Conservation (phyloP, 2,329 filamentous ascomycete genomes). For the Fusarium circinatum region DNA sequence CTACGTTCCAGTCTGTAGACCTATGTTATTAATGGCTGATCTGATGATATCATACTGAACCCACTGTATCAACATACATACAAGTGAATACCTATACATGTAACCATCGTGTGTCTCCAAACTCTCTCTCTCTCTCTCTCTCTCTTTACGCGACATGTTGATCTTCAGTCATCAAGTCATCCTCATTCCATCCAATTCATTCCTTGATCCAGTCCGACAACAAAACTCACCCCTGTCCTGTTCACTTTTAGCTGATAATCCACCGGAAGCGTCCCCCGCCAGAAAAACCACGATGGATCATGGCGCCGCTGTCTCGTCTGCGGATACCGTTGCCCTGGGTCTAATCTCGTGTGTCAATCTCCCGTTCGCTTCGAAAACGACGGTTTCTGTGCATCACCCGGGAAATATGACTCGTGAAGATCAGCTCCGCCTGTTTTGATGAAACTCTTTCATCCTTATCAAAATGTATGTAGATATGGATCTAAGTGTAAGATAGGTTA, state of each 20-base stretch:
- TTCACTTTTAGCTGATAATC: constrained; percentile 1
- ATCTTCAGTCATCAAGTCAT: not conserved
- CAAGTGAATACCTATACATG: not conserved
- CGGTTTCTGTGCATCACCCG: not conserved
- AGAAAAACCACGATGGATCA: constrained; percentile 13
- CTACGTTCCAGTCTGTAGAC: not conserved
- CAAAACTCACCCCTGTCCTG: constrained; percentile 20
- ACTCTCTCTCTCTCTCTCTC: not conserved
- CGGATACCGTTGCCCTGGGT: constrained; percentile 20
- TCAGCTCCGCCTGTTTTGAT: not conserved
- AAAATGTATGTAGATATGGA: not conserved
- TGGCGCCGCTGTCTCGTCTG: constrained; percentile 21
- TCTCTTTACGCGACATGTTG: not conserved
- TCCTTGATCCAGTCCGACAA: not conserved
- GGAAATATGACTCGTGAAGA: not conserved
- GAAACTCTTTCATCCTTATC: not conserved
- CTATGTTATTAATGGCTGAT: not conserved
- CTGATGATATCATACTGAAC: not conserved
- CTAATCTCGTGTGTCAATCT: constrained; percentile 34
- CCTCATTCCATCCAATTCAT: not conserved
- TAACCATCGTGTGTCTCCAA: not conserved
- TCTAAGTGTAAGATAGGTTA: not conserved
- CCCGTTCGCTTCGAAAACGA: constrained; percentile 17
- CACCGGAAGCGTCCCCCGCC: constrained; percentile 37
- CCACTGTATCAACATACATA: not conserved